A percentile compares a stretch with the other conserved stretches of the same genome.
These are phyloP conservation scores for Perkinsus olseni DNA, from an alignment of 169 alveolate genomes.

Conservation along the genomic window DNA sequence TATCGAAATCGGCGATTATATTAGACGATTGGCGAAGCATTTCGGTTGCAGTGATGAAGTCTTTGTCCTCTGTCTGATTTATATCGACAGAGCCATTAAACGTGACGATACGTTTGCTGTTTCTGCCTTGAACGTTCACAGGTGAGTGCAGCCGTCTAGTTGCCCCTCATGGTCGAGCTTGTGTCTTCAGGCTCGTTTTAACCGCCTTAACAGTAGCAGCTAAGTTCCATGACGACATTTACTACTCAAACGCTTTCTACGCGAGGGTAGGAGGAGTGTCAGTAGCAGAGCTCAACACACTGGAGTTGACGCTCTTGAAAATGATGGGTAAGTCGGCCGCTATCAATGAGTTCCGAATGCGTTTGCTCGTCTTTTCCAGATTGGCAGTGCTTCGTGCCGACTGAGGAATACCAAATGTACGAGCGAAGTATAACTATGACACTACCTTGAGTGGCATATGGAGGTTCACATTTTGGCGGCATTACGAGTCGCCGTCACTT, in stretches of 20 bases:
- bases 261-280: conserved; percentile 84
- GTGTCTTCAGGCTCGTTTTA: conserved; percentile 36
- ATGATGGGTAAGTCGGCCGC: no score
- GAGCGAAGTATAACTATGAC: no score
- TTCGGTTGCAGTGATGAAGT: conserved; percentile 72
- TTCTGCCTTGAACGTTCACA: conserved; percentile 64
- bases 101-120: conserved; percentile 50
- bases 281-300: conserved; percentile 63
- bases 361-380: no score
- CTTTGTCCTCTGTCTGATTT: conserved; percentile 61
- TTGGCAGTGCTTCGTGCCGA: no score
- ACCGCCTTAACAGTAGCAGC: conserved; percentile 74
- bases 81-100: conserved; percentile 58
- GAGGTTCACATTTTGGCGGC: no score
- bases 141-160: conserved; percentile 15
- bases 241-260: conserved; percentile 68
- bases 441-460: no score
- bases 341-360: no score
- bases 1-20: conserved; percentile 54
- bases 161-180: no score
- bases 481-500: no score
- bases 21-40: conserved; percentile 58
- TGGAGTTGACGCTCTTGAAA: conserved; percentile 41
- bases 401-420: no score
- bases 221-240: conserved; percentile 76